phyloP scores from a whole-genome alignment of 1,284 basidiomycete species.

The Schizophyllum amplum region DNA sequence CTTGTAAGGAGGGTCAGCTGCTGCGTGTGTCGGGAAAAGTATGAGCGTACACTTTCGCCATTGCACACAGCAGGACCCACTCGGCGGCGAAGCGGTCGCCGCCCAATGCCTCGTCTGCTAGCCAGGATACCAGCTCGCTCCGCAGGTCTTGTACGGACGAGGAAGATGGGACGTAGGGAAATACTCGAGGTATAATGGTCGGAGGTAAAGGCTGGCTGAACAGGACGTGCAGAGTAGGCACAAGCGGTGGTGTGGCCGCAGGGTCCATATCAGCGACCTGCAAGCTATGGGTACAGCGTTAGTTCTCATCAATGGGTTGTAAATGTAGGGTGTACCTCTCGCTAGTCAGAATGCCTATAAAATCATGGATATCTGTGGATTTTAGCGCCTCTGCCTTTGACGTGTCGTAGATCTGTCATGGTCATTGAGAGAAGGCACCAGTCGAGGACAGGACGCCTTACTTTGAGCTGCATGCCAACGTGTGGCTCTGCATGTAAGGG shows the following conservation, averaged over 20 bases:
- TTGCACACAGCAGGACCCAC: slow-evolving; percentile 60
- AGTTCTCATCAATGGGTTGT: slow-evolving; percentile 2
- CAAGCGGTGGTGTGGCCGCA: slow-evolving; percentile 19
- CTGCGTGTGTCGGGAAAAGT: slow-evolving; percentile 6
- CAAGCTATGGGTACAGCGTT: slow-evolving; percentile 21
- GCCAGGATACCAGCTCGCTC: slow-evolving; percentile 56
- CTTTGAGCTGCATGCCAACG: slow-evolving; percentile 64
- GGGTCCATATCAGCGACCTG: slow-evolving; percentile 28
- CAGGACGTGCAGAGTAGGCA: slow-evolving; percentile 65
- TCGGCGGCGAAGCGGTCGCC: slow-evolving; percentile 70
- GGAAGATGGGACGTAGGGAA: slow-evolving; percentile 19
- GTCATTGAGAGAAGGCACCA: too few species aligned
- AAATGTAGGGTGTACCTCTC: slow-evolving; percentile 40
- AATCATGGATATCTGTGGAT: slow-evolving; percentile 51
- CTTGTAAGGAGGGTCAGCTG: slow-evolving; percentile 30
- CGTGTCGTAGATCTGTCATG: slow-evolving; percentile 47
- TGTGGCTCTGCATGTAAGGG: slow-evolving; percentile 45
- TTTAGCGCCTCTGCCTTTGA: slow-evolving; percentile 35
- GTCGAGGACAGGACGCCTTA: too few species aligned
- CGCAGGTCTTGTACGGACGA: slow-evolving; percentile 23
- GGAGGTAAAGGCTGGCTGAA: slow-evolving; percentile 38
- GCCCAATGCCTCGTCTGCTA: slow-evolving; percentile 58
- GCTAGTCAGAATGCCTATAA: slow-evolving; percentile 60
- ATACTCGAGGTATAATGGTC: slow-evolving; percentile 29
- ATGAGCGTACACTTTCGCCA: slow-evolving; percentile 58